Evolutionary conservation across 768 basidiomycete genomes (phyloP).

Genomic region (Rhodotorula diobovata): DNA sequence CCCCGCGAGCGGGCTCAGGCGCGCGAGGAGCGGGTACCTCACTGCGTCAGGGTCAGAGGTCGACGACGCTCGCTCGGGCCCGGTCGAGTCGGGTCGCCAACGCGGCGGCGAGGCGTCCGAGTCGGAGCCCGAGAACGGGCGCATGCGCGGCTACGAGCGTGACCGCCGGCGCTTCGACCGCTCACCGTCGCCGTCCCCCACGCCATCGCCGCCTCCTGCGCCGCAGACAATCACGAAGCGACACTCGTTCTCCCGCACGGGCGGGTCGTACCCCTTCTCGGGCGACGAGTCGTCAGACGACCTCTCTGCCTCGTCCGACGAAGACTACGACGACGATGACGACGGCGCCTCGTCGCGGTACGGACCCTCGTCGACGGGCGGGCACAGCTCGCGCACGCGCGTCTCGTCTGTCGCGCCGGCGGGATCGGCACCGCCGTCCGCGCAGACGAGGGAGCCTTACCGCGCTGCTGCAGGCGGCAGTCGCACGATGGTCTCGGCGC

Average conservation of each 20-base stretch:
- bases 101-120: too few relatives aligned
- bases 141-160: too few relatives aligned
- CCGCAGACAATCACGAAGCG: background rate
- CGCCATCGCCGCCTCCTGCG: background rate
- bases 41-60: background rate
- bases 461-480: too few relatives aligned
- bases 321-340: background rate
- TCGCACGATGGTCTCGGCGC: background rate
- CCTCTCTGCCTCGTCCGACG: background rate
- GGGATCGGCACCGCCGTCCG: too few relatives aligned
- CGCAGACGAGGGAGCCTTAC: background rate
- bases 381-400: background rate
- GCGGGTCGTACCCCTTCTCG: constrained; percentile 7
- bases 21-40: background rate
- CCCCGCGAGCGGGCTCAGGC: too few relatives aligned
- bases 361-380: background rate
- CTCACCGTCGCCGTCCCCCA: background rate
- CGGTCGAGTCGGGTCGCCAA: too few relatives aligned
- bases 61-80: background rate
- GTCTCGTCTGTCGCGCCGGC: background rate
- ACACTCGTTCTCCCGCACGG: constrained; percentile 4
- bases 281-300: background rate
- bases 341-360: background rate
- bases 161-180: background rate
- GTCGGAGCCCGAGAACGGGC: too few relatives aligned